Evolutionary conservation across 164 flowering plant species (phyloP), one percentile per base, ranked within the genome.

Genomic region (Annona squamosa): DNA sequence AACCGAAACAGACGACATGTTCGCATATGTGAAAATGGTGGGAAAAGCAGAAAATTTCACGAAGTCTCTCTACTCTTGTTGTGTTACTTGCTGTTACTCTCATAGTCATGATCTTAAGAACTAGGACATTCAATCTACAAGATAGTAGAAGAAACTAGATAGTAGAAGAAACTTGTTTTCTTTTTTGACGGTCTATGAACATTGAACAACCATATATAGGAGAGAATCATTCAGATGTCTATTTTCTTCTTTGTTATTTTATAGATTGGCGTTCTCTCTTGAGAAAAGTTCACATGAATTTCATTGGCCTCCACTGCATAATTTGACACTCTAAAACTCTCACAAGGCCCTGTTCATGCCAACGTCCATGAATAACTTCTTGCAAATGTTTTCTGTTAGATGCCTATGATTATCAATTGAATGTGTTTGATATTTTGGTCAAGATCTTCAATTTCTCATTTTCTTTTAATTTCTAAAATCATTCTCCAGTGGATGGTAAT

Each of bases 401-500:
- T 52, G 59, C 59, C 2, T 16, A 52, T 16, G 59, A 16, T 66
- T 19, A 5, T 71, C 13, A 47, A 61, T 16, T 12, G 19, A 46
- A 16, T 19, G 37, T 70, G 63, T 17, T 52, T 70, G 46, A 26
- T 66, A 66, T 72, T 52, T 3, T 65, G 26, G 48, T 42, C 37
- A 26, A 26, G 37, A 26, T 26, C 37, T 26, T 71, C 18, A 37
- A 7, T 52, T n/a, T 46, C 19, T 72, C 71, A 18, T 48, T 1
- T 16, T 61, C 45, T 41, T 52, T 45, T 62, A 45, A 3, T 41
- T 71, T 26, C 4, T 19, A 16, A 63, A 57, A 68, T 43, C 41
- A 46, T 72, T 43, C 10, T 77, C 19, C 77, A 93, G 98, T 91
- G 97, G 97, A 69, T 77, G 75, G 94, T 90, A 42, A 9, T 84